A percentile compares a stretch with the other conserved stretches of the same genome.
Evolutionary conservation across 2,329 filamentous ascomycete species (phyloP).

Genomic region (Alternaria gaisen): DNA sequence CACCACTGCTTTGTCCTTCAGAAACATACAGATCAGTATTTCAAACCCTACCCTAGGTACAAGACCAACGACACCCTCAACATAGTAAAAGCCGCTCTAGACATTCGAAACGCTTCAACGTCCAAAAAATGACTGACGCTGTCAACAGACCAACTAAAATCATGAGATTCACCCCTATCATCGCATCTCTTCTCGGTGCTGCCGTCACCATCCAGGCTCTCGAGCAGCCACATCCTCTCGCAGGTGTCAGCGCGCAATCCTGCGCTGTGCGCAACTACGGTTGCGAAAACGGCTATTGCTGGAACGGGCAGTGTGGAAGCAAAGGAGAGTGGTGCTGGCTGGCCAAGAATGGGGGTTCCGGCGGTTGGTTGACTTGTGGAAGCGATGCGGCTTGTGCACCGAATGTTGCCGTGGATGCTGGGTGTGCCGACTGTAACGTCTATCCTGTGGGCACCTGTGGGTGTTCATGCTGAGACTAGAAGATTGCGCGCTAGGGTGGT

Average conservation of each 20-base stretch:
- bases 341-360: accelerated
- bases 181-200: neutral
- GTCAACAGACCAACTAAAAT: neutral
- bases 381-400: neutral
- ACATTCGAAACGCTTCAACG: neutral
- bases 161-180: conserved; percentile 11
- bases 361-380: neutral
- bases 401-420: too few relatives aligned
- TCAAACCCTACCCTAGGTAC: neutral
- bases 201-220: neutral
- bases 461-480: neutral
- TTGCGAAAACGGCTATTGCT: neutral
- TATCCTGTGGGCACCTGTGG: neutral
- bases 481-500: too few relatives aligned
- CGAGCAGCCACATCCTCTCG: neutral
- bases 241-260: neutral
- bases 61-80: neutral
- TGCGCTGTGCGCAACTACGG: neutral
- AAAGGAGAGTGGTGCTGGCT: neutral
- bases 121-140: too few relatives aligned
- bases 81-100: neutral
- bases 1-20: neutral
- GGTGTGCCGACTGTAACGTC: neutral
- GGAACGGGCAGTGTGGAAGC: neutral
- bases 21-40: too few relatives aligned